Evolutionary conservation across 2,329 filamentous ascomycete genomes (phyloP).

Genomic region (Cadophora luteo-olivacea): DNA sequence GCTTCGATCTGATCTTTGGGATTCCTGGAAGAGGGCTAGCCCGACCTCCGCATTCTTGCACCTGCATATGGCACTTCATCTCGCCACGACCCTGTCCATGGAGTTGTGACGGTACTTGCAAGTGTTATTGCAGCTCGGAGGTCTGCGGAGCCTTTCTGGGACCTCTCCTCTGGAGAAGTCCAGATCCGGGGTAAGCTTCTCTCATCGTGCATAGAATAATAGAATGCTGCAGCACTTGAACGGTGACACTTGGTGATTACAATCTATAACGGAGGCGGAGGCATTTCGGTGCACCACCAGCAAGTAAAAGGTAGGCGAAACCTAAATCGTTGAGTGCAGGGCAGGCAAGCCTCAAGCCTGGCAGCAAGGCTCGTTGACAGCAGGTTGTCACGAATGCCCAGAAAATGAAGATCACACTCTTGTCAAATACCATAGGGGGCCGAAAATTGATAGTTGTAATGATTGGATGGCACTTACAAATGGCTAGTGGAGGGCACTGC

Average conservation of each 20-base stretch:
- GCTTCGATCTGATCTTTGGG: constrained; percentile 35
- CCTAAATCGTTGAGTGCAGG: not conserved
- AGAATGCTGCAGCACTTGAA: not conserved
- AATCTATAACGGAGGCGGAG: not conserved
- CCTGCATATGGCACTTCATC: constrained; percentile 33
- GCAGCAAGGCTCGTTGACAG: not conserved
- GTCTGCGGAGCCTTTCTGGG: constrained; percentile 16
- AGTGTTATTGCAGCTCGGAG: constrained; percentile 14
- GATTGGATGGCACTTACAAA: constrained; percentile 8
- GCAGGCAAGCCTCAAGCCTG: not conserved
- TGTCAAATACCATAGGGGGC: constrained; percentile 11
- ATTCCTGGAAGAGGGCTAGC: constrained; percentile 34
- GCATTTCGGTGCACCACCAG: not conserved
- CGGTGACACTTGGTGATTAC: not conserved
- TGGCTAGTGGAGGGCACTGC: not conserved
- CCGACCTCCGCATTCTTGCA: constrained; percentile 34
- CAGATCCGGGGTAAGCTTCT: constrained; percentile 25
- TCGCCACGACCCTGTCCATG: constrained; percentile 12
- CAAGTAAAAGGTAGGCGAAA: not conserved
- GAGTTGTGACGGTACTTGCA: constrained; percentile 7
- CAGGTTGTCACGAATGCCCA: constrained; percentile 13
- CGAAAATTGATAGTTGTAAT: not conserved
- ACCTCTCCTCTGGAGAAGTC: not conserved
- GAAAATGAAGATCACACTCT: constrained; percentile 12
- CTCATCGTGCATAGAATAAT: constrained; percentile 11